Base-by-base conservation (phyloP, 2,329 filamentous ascomycete genomes). In the Immersiporthe knoxdaviesiana region DNA sequence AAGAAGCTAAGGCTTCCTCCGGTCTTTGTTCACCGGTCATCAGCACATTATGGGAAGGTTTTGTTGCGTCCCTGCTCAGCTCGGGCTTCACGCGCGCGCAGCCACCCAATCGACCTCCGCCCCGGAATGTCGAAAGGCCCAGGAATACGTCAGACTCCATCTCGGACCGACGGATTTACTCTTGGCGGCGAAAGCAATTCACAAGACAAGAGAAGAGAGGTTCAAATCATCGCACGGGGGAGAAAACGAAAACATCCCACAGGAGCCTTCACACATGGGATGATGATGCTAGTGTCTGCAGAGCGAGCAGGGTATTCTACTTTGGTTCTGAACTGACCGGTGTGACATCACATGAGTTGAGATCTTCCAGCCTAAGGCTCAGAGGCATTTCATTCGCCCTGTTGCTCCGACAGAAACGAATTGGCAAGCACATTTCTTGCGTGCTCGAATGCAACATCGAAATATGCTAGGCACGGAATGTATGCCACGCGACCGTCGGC, bases 401-500 rank as follows among this genome's bases (percentile, higher is more conserved):
- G 24, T 27, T 27, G 27, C 12, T 56, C 52, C 14, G 2, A 18
- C 27, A 56, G 14, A 56, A 56, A 16, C 52, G 14, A 56, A 56
- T 32, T 56, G 52, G 52, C 24, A 32, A 56, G 52, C 24, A 32
- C 52, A 18, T 27, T 47, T n/a, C 52, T 47, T n/a, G 52, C 11
- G 52, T 32, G 24, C 14, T 56, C 52, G 14, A 56, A 56, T 56
- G 52, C 52, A 56, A 56, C 52, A 32, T 30, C 27, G 27, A 30
- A 32, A 30, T 14, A 56, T 56, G 24, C 24, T 56, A 30, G 52
- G 27, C 27, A 14, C 52, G 52, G 52, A 56, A 56, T 56, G 56
- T 59, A 59, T 37, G 56, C 56, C 56, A 59, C 56, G 32, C 56
- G 56, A 59, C 56, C 56, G 56, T 59, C 56, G 56, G 56, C 56